A percentile compares a stretch with the other conserved stretches of the same genome.
These are phyloP conservation scores for Monosporozyma aquatica DNA, from an alignment of 805 yeast genomes.

Conservation along the genomic window DNA sequence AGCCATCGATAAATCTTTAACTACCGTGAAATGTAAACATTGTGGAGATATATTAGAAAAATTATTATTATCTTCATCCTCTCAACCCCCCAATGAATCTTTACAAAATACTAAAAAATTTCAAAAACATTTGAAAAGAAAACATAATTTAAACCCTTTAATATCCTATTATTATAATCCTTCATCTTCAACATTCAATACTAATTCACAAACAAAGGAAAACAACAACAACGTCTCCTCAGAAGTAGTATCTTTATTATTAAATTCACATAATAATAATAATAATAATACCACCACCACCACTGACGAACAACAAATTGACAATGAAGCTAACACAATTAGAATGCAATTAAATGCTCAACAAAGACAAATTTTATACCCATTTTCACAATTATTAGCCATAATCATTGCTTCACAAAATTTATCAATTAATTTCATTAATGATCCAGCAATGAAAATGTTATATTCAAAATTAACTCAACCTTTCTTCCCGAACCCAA, in stretches of 20 bases:
- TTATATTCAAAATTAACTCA: constrained; percentile 7
- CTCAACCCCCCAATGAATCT: background rate
- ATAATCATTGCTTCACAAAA: constrained; percentile 17
- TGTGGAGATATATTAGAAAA: constrained; percentile 9
- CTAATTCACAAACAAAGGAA: no score
- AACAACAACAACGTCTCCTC: no score
- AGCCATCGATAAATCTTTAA: background rate
- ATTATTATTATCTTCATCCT: no score
- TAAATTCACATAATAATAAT: background rate
- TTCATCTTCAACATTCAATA: no score
- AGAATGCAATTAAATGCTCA: background rate
- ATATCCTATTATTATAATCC: constrained; percentile 4
- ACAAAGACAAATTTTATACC: constrained; percentile 7
- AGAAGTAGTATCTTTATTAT: no score
- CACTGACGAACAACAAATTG: no score
- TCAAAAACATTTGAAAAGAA: constrained; percentile 9
- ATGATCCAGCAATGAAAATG: constrained; percentile 9
- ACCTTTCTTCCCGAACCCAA: constrained; percentile 3
- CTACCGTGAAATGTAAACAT: constrained; percentile 12
- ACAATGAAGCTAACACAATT: background rate
- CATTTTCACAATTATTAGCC: constrained; percentile 10
- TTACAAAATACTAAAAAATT: background rate
- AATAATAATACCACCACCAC: no score
- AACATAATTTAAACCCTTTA: constrained; percentile 9
- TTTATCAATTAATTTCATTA: constrained; percentile 9